Evolutionary conservation across 2,329 filamentous ascomycete species (phyloP).

Genomic region (Diaporthe sp.): DNA sequence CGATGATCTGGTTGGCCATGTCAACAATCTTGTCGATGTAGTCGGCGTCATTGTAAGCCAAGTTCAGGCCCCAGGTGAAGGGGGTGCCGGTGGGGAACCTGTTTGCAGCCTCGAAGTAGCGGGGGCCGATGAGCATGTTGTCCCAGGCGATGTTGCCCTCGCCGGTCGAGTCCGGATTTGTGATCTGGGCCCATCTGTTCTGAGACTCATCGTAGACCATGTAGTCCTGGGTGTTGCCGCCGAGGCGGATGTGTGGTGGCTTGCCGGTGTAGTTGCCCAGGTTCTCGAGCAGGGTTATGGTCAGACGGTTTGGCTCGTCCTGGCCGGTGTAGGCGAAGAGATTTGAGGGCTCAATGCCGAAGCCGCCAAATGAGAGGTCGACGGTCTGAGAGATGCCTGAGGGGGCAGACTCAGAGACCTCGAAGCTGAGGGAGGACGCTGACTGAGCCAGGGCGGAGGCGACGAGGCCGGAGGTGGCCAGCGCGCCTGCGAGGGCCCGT

Average conservation of each 20-base stretch:
- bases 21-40: constrained; percentile 58
- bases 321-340: constrained; percentile 65
- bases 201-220: constrained; percentile 59
- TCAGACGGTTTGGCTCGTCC: constrained; percentile 57
- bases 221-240: constrained; percentile 66
- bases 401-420: constrained; percentile 32
- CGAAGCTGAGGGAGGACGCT: constrained; percentile 18
- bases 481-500: constrained; percentile 33
- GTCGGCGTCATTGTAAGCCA: constrained; percentile 61
- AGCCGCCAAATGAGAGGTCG: constrained; percentile 61
- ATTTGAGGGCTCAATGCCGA: constrained; percentile 67
- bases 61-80: constrained; percentile 63
- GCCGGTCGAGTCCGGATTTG: constrained; percentile 55
- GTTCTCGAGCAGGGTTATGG: constrained; percentile 63
- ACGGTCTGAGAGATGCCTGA: constrained; percentile 44
- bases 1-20: constrained; percentile 52
- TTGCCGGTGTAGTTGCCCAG: constrained; percentile 63
- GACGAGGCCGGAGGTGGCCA: constrained; percentile 23
- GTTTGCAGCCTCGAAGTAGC: constrained; percentile 62
- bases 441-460: constrained; percentile 36
- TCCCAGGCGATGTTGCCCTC: constrained; percentile 58
- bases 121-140: constrained; percentile 61
- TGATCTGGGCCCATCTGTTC: constrained; percentile 52
- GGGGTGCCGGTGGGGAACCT: constrained; percentile 64
- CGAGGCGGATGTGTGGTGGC: constrained; percentile 63